A percentile compares a stretch with the other conserved stretches of the same genome.
Conservation (phyloP, 805 yeast species). For the Wickerhamomyces alni region DNA sequence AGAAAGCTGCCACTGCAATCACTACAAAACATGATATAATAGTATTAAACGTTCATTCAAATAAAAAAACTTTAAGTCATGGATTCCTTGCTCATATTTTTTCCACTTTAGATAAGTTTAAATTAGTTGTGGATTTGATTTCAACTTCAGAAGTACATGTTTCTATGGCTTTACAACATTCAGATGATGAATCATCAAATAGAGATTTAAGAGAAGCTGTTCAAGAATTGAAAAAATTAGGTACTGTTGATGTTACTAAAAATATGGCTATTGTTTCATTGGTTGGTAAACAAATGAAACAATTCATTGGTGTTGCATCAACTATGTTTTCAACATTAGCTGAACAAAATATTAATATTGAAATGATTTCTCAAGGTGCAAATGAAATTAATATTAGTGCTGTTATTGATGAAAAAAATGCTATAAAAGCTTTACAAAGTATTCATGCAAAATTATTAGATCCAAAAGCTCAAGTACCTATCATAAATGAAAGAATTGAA, state of each 20-base stretch:
- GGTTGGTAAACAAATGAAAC: conserved; percentile 97
- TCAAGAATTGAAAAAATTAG: conserved; percentile 71
- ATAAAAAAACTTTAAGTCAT: conserved; percentile 86
- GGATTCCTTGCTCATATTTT: conserved; percentile 93
- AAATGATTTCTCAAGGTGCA: conserved; percentile 98
- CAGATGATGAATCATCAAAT: conserved; percentile 51
- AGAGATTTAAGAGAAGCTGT: conserved; percentile 64
- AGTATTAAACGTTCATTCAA: conserved; percentile 89
- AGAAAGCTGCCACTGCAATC: conserved; percentile 86
- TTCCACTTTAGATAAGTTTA: conserved; percentile 74
- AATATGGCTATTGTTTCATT: conserved; percentile 88
- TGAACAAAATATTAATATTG: conserved; percentile 86
- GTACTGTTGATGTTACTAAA: conserved; percentile 83
- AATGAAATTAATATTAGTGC: conserved; percentile 96
- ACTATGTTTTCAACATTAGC: conserved; percentile 94
- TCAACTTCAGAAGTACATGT: conserved; percentile 98
- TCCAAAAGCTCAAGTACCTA: conserved; percentile 25
- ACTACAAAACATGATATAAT: conserved; percentile 91
- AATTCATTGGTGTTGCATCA: conserved; percentile 94
- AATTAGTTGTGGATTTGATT: conserved; percentile 88
- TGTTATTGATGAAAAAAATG: conserved; percentile 79
- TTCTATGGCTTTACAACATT: conserved; percentile 91
- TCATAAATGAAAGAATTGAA: conserved; percentile 38
- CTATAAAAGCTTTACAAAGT: conserved; percentile 78
- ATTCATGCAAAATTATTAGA: conserved; percentile 75